Percentiles rank a stretch among this genome's conserved stretches.
Conservation (phyloP, 2,329 filamentous ascomycete genomes). For the Fusarium nelsonii region DNA sequence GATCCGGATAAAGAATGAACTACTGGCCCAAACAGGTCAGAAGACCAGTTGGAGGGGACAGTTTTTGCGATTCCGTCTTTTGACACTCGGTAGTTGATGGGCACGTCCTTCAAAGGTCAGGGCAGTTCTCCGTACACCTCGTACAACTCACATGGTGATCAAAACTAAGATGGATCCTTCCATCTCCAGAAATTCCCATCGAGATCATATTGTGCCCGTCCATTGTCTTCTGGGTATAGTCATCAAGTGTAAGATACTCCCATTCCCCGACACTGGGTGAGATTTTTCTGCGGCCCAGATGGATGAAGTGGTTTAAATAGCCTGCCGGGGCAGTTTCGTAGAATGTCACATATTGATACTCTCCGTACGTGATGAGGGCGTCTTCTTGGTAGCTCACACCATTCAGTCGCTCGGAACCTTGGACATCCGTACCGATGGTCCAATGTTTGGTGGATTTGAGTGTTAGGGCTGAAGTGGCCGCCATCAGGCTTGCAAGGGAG, state of each 20-base stretch:
- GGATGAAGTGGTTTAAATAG: conserved; percentile 29
- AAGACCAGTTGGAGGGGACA: conserved; percentile 15
- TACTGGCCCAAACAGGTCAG: conserved; percentile 25
- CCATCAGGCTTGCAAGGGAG: conserved; percentile 1
- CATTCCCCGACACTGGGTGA: conserved; percentile 9
- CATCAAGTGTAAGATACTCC: conserved; percentile 27
- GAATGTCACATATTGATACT: conserved; percentile 36
- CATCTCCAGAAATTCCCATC: conserved; percentile 38
- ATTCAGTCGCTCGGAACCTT: conserved; percentile 34
- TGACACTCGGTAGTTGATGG: conserved; percentile 31
- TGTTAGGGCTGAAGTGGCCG: conserved; percentile 2
- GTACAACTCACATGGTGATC: conserved; percentile 28
- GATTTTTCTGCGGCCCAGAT: conserved; percentile 21
- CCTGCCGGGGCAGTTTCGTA: conserved; percentile 33
- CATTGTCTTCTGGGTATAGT: conserved; percentile 37
- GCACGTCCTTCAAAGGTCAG: conserved; percentile 29
- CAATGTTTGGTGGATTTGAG: conserved; percentile 31
- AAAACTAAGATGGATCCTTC: conserved; percentile 38
- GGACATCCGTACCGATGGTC: conserved; percentile 32
- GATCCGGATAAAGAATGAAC: conserved; percentile 26
- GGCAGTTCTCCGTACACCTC: accelerated
- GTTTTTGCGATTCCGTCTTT: conserved; percentile 16
- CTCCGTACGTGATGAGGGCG: conserved; percentile 29
- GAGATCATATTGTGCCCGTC: conserved; percentile 40
- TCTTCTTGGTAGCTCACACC: conserved; percentile 40